Evolutionary conservation across 331 rosid genomes (phyloP).

Genomic region (Spiraea crenata): DNA sequence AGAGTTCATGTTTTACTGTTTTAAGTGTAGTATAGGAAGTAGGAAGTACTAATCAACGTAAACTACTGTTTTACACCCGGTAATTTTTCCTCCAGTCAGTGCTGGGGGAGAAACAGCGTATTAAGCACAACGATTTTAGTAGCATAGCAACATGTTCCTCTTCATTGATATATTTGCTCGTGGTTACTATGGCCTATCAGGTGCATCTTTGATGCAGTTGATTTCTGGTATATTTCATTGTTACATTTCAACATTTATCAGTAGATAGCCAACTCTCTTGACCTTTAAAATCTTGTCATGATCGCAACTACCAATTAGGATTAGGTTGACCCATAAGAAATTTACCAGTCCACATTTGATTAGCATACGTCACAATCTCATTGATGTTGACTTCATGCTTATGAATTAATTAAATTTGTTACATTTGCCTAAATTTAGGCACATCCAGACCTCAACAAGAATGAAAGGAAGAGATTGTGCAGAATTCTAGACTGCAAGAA

Average conservation of each 20-base stretch:
- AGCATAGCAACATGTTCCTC: too few relatives aligned
- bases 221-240: constrained; percentile 32
- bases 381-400: constrained; percentile 17
- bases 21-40: not conserved
- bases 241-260: constrained; percentile 40
- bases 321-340: constrained; percentile 58
- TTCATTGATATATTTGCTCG: too few relatives aligned
- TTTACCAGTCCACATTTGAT: constrained; percentile 31
- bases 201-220: not conserved
- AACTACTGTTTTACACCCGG: too few relatives aligned
- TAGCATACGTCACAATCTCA: constrained; percentile 19
- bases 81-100: too few relatives aligned
- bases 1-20: constrained; percentile 1
- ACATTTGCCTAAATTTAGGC: constrained; percentile 50
- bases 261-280: constrained; percentile 85
- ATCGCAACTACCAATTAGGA: constrained; percentile 48
- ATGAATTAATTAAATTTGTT: constrained; percentile 8
- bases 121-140: too few relatives aligned
- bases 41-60: too few relatives aligned
- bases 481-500: constrained; percentile 89
- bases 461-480: constrained; percentile 90
- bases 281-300: constrained; percentile 73
- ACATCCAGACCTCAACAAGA: constrained; percentile 87
- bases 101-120: too few relatives aligned
- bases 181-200: too few relatives aligned